Percentiles rank a stretch among this genome's conserved stretches.
Conservation (phyloP, 176 grass and related monocot species). For the Zizania latifolia region DNA sequence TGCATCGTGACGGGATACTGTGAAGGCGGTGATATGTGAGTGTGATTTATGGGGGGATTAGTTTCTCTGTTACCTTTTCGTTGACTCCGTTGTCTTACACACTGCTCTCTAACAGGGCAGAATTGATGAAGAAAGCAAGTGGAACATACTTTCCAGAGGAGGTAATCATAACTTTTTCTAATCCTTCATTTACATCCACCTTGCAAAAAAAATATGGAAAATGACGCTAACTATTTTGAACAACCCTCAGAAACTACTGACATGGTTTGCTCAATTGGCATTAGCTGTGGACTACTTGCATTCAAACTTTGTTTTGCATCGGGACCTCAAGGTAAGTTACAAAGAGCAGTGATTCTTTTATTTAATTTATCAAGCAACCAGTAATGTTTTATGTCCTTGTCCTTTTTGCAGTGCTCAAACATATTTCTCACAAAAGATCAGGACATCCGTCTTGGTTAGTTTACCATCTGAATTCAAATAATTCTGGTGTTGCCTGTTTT, state of each 20-base stretch:
- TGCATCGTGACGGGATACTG: constrained; percentile 99
- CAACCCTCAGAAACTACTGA: constrained; percentile 75
- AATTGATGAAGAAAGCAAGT: constrained; percentile 93
- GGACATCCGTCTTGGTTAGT: constrained; percentile 91
- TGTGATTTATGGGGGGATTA: constrained; percentile 14
- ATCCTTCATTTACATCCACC: not conserved
- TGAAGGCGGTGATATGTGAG: constrained; percentile 98
- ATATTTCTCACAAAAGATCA: constrained; percentile 99
- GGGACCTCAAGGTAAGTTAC: constrained; percentile 77
- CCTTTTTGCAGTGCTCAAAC: constrained; percentile 86
- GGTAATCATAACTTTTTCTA: constrained; percentile 37
- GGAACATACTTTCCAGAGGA: constrained; percentile 94
- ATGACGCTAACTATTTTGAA: constrained; percentile 29
- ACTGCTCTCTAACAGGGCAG: constrained; percentile 49
- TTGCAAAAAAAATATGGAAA: constrained; percentile 1
- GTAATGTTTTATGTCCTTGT: not conserved
- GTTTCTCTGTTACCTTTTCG: not conserved
- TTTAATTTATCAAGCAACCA: constrained; percentile 12
- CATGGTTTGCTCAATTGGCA: constrained; percentile 89
- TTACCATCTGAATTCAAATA: constrained; percentile 25
- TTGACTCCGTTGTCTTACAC: constrained; percentile 2
- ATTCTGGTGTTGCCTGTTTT: constrained; percentile 10
- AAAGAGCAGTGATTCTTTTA: not conserved
- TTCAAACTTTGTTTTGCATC: constrained; percentile 95
- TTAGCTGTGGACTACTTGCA: constrained; percentile 96